Base-by-base conservation (phyloP, 2,329 filamentous ascomycete genomes). In the Paramyrothecium roridum region DNA sequence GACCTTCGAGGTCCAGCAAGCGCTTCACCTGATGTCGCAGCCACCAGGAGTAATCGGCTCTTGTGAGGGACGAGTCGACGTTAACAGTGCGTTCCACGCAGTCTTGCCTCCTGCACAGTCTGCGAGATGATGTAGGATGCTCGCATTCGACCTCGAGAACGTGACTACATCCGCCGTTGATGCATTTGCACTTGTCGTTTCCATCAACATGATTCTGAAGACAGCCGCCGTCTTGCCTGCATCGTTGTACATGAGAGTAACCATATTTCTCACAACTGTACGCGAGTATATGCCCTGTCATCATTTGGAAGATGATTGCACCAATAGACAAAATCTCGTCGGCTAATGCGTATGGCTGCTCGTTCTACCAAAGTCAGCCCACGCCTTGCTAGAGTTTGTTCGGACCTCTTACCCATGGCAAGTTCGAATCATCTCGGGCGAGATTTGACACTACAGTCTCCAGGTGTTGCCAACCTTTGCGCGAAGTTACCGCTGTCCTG, bases 251-350 rank as follows among this genome's bases (percentile, higher is more conserved):
- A 56, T 56, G 70, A 57, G 53, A 71, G 57, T 61, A 64, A 4
- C 56, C 56, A 52, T 60, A 63, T 13, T 55, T 26, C 8, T 57
- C 49, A 51, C 67, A 65, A 34, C 21, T 21, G 52, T 56, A 53
- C 3, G 56, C 55, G 21, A 54, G 62, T 11, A 48, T 17, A 3
- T 49, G 40, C 8, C 69, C 68, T 10, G 62, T 65, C 75, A 79
- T 78, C 76, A 79, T 78, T 51, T 63, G 67, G 58, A 72, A 74
- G 48, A 79, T 56, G 26, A 74, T 59, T 17, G 56, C 62, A 34
- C 73, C 76, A 30, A 78, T 65, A 23, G 68, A 65, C 61, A 63
- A 71, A 34, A 77, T 60, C 52, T 79, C 76, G 40, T 67, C 66
- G 21, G 66, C 66, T 22, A 68, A 59, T 1, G 72, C 72, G 56